A percentile compares a stretch with the other conserved stretches of the same genome.
Conservation (phyloP, 768 basidiomycete genomes). For the Suillus variegatus region DNA sequence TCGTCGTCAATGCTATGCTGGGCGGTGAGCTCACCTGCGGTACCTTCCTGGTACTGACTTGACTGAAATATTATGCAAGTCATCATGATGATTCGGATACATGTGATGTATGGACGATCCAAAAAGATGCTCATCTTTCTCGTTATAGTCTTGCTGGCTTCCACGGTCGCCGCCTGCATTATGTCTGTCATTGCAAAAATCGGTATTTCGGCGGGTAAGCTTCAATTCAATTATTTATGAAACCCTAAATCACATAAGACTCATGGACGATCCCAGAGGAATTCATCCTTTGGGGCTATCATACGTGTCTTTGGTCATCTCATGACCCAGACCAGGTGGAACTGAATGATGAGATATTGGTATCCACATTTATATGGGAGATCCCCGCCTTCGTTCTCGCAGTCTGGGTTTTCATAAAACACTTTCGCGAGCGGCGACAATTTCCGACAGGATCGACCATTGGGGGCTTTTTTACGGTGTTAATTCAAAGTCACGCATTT, state of each 20-base stretch:
- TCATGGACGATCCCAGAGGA: neutral
- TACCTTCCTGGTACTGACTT: neutral
- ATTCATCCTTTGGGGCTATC: accelerated
- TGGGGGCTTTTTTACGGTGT: neutral
- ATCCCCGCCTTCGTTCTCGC: neutral
- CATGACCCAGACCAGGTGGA: accelerated
- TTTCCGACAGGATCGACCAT: neutral
- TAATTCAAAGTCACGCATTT: neutral
- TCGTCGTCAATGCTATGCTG: neutral
- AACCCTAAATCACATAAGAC: neutral
- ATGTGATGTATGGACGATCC: neutral
- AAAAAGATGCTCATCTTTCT: neutral
- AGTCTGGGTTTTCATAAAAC: neutral
- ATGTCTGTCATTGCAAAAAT: neutral
- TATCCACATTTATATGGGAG: neutral
- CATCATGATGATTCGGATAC: neutral
- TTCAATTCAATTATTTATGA: neutral
- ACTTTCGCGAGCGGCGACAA: neutral
- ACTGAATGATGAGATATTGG: neutral
- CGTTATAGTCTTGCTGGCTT: neutral
- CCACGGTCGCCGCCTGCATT: neutral
- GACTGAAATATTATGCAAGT: neutral
- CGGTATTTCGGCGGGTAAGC: neutral
- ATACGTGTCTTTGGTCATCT: accelerated
- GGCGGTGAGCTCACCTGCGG: neutral